Base-by-base conservation (phyloP, 768 basidiomycete species). In the Mycena rosella region DNA sequence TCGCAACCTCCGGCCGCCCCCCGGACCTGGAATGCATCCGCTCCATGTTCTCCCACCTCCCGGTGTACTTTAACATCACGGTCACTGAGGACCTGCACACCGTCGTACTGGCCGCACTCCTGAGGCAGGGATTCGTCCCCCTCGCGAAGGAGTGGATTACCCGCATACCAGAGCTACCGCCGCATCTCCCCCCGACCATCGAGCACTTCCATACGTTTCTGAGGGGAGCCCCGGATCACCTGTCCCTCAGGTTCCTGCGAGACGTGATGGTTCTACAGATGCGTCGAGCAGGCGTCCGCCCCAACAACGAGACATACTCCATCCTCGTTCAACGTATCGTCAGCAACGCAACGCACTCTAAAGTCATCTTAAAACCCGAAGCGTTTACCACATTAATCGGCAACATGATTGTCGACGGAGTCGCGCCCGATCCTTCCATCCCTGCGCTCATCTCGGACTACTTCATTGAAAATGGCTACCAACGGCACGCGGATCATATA, bases 191-290 rank as follows among this genome's bases (percentile, higher is more conserved):
- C 6, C 88, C 89, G 0, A 83, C 84, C 26, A 76, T 84, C 40
- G 79, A 84, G 24, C 88, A 89, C 63, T 88, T 88, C 79, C 86
- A 90, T 67, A 65, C 82, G 13, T 83, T 89, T 67, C 77, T 92
- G 38, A 79, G 85, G 40, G 76, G 78, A 15, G 82, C 78, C 67
- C 72, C 74, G 13, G 70, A 77, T 38, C 72, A 78, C n/a, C 72
- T 75, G 15, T 67, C 77, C 2, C 77, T 80, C 66, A 74, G 73
- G 30, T 77, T 78, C 65, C 60, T 83, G 71, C 82, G 78, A 51
- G 78, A 77, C 68, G 68, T 78, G 29, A 74, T 84, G 67, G 74
- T 80, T 65, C 70, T 77, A 67, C 54, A 52, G 65, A 83, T 83
- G 82, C 77, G 73, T 44, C 73, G 29, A 20, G 47, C 63, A 18